phyloP scores from a whole-genome alignment of 129 eudicot species.

The Flaveria bidentis region DNA sequence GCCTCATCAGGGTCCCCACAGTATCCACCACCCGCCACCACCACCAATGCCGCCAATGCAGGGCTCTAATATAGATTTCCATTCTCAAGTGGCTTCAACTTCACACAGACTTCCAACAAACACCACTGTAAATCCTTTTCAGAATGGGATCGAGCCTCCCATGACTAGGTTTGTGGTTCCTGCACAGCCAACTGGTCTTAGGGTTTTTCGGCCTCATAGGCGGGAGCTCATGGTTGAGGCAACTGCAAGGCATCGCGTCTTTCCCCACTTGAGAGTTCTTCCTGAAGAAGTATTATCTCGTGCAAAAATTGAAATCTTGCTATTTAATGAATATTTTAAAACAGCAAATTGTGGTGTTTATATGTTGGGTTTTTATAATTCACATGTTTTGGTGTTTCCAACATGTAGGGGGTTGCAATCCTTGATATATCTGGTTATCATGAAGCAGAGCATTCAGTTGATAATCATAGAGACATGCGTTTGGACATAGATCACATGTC shows the following conservation, averaged over 20 bases:
- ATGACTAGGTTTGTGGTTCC: slow-evolving; percentile 57
- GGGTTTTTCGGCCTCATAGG: slow-evolving; percentile 63
- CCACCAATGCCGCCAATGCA: slow-evolving; percentile 59
- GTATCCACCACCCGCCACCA: slow-evolving; percentile 45
- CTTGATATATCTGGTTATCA: slow-evolving; percentile 68
- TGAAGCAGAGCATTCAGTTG: slow-evolving; percentile 63
- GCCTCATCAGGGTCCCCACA: slow-evolving; percentile 58
- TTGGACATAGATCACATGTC: slow-evolving; percentile 98
- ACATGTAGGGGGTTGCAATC: slow-evolving; percentile 66
- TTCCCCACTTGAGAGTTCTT: slow-evolving; percentile 79
- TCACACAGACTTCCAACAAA: slow-evolving; percentile 50
- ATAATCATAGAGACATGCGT: slow-evolving; percentile 94
- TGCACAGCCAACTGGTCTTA: slow-evolving; percentile 55
- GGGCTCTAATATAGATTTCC: slow-evolving; percentile 58
- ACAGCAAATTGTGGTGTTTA: neutral
- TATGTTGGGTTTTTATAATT: slow-evolving; percentile 4
- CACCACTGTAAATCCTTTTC: slow-evolving; percentile 44
- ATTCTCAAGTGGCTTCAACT: slow-evolving; percentile 56
- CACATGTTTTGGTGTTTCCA: slow-evolving; percentile 6
- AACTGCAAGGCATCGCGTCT: slow-evolving; percentile 57
- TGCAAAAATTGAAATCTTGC: slow-evolving; percentile 1
- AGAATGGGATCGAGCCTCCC: slow-evolving; percentile 47
- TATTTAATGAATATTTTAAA: slow-evolving; percentile 6
- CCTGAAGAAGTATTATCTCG: slow-evolving; percentile 73
- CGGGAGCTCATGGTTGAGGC: slow-evolving; percentile 57